Conservation (phyloP, 2,329 filamentous ascomycete species). For the Sclerotinia nivalis region DNA sequence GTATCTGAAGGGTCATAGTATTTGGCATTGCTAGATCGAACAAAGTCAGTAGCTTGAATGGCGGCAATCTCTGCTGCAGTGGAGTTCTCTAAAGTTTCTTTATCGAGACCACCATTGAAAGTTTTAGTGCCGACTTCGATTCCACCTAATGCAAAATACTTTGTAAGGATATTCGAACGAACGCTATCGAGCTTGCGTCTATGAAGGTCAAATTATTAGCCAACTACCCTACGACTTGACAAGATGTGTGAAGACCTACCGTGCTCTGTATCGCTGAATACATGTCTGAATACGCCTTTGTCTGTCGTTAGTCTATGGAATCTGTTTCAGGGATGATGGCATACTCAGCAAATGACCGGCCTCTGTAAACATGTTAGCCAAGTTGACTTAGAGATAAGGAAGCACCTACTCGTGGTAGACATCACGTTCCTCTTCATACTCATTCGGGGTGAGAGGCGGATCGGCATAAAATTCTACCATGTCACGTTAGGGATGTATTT, state of each 20-base stretch:
- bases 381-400: slow-evolving; percentile 30
- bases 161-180: slow-evolving; percentile 67
- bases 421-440: slow-evolving; percentile 64
- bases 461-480: slow-evolving; percentile 71
- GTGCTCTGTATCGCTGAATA: slow-evolving; percentile 74
- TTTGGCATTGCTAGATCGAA: slow-evolving; percentile 48
- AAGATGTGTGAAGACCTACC: not conserved
- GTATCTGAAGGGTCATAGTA: slow-evolving; percentile 54
- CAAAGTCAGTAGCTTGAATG: slow-evolving; percentile 63
- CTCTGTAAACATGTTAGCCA: slow-evolving; percentile 41
- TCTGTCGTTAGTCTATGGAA: slow-evolving; percentile 25
- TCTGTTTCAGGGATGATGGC: slow-evolving; percentile 28
- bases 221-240: not conserved
- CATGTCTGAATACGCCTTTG: slow-evolving; percentile 75
- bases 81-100: slow-evolving; percentile 60
- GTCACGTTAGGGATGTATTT: slow-evolving; percentile 25
- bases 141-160: slow-evolving; percentile 82
- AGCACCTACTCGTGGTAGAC: slow-evolving; percentile 65
- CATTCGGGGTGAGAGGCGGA: slow-evolving; percentile 69
- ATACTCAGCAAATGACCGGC: slow-evolving; percentile 59
- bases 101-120: slow-evolving; percentile 62
- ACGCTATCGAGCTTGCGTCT: slow-evolving; percentile 71
- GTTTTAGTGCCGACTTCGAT: slow-evolving; percentile 62
- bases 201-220: not conserved
- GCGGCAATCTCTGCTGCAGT: slow-evolving; percentile 65